A percentile compares a stretch with the other conserved stretches of the same genome.
These are phyloP conservation scores for Xylaria sp. DNA, from an alignment of 2,329 filamentous ascomycete genomes.

Conservation along the genomic window DNA sequence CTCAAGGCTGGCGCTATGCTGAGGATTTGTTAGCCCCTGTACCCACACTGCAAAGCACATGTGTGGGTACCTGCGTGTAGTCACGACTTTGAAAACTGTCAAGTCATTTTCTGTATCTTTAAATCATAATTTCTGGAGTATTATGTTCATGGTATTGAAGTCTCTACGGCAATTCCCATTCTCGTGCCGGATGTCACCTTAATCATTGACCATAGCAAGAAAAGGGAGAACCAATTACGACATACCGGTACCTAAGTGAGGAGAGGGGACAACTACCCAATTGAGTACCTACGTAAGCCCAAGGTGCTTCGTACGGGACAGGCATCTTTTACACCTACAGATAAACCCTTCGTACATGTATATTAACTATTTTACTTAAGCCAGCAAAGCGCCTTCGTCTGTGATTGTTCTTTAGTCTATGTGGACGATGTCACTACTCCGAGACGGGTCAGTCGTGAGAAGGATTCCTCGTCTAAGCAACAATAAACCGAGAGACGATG, in stretches of 20 bases:
- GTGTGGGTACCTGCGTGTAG: too few species aligned
- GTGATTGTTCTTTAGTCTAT: not conserved
- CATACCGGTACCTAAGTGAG: not conserved
- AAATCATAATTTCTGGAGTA: not conserved
- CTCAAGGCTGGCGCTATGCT: not conserved
- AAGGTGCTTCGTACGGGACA: not conserved
- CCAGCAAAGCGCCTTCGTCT: not conserved
- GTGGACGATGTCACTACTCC: slow-evolving; percentile 17
- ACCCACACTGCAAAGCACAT: too few species aligned
- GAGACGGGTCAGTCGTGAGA: slow-evolving; percentile 20
- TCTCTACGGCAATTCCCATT: not conserved
- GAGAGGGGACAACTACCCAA: not conserved
- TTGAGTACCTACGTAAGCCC: not conserved
- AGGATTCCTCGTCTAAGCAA: not conserved
- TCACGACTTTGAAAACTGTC: not conserved
- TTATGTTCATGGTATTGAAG: not conserved
- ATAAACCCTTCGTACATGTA: not conserved
- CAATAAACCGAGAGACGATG: not conserved
- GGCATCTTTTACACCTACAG: not conserved
- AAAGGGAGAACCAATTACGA: not conserved
- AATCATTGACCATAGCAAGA: too few species aligned
- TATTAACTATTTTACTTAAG: not conserved
- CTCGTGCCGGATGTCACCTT: not conserved
- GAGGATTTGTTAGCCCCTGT: too few species aligned
- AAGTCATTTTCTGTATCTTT: not conserved